A percentile compares a stretch with the other conserved stretches of the same genome.
Conservation (phyloP, 2,329 filamentous ascomycete species). For the Cyphellophora europaea region DNA sequence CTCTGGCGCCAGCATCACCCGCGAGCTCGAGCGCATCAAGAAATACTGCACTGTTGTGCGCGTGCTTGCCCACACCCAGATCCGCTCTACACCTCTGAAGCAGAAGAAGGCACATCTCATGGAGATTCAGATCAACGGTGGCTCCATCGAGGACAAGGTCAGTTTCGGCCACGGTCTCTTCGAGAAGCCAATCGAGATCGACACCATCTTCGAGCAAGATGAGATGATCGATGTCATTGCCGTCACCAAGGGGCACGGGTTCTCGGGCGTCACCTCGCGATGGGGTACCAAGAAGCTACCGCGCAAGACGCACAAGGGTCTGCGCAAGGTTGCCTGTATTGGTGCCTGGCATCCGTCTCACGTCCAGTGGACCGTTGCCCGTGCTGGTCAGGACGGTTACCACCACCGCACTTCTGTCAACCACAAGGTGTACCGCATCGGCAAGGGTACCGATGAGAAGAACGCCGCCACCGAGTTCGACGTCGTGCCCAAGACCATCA, state of each 20-base stretch:
- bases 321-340: slow-evolving; percentile 99
- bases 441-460: slow-evolving; percentile 81
- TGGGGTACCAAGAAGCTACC: slow-evolving; percentile 99
- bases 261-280: slow-evolving; percentile 90
- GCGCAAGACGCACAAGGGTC: slow-evolving; percentile 99
- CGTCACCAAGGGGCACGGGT: slow-evolving; percentile 99
- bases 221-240: slow-evolving; percentile 99
- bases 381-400: slow-evolving; percentile 99
- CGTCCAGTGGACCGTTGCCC: slow-evolving; percentile 99
- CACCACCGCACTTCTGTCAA: slow-evolving; percentile 99
- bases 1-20: slow-evolving; percentile 81
- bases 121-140: slow-evolving; percentile 99
- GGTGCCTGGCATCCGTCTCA: slow-evolving; percentile 99
- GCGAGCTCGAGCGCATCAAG: slow-evolving; percentile 99
- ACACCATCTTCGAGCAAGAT: slow-evolving; percentile 95
- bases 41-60: slow-evolving; percentile 99
- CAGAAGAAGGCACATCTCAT: slow-evolving; percentile 99
- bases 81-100: slow-evolving; percentile 98
- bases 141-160: slow-evolving; percentile 92
- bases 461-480: slow-evolving; percentile 94
- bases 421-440: slow-evolving; percentile 99
- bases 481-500: slow-evolving; percentile 98
- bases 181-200: slow-evolving; percentile 96
- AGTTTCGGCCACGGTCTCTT: slow-evolving; percentile 90
- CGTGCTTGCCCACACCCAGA: slow-evolving; percentile 98